Conservation (phyloP, 2,329 filamentous ascomycete genomes). For the Zasmidium angulare region DNA sequence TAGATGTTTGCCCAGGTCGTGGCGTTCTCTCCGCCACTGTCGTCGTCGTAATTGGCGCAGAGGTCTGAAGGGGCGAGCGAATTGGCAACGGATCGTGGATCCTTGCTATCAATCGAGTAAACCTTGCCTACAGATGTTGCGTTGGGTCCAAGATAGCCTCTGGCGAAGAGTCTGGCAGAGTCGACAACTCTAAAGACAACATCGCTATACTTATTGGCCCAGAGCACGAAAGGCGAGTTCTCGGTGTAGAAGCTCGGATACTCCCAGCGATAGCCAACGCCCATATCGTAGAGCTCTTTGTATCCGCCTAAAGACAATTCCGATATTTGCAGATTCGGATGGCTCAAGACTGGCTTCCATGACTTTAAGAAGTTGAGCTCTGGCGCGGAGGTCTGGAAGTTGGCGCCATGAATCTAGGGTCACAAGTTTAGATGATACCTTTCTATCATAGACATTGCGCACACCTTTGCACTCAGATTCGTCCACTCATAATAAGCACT, state of each 20-base stretch:
- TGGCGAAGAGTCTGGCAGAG: slow-evolving; percentile 61
- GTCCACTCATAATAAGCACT: slow-evolving; percentile 61
- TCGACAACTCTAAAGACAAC: slow-evolving; percentile 54
- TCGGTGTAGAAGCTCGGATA: slow-evolving; percentile 53
- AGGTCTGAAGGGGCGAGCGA: slow-evolving; percentile 63
- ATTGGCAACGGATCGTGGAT: slow-evolving; percentile 58
- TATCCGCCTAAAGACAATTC: slow-evolving; percentile 62
- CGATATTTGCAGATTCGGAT: slow-evolving; percentile 57
- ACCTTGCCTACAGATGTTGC: slow-evolving; percentile 56
- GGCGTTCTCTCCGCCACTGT: slow-evolving; percentile 50
- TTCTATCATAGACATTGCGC: background rate
- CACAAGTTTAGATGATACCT: background rate
- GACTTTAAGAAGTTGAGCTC: slow-evolving; percentile 56
- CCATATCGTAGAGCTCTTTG: slow-evolving; percentile 60
- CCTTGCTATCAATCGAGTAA: slow-evolving; percentile 58
- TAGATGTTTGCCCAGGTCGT: slow-evolving; percentile 53
- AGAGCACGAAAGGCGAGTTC: slow-evolving; percentile 56
- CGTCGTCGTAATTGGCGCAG: slow-evolving; percentile 60
- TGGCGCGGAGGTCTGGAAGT: slow-evolving; percentile 54
- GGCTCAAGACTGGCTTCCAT: slow-evolving; percentile 60
- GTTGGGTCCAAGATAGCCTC: slow-evolving; percentile 60
- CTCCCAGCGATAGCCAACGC: slow-evolving; percentile 48
- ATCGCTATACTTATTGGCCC: slow-evolving; percentile 61
- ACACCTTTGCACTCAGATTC: slow-evolving; percentile 30
- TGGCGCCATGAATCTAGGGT: slow-evolving; percentile 52